These are phyloP conservation scores for Boletus pseudo-olivaceus DNA, from an alignment of 768 basidiomycete species.

Conservation along the genomic window DNA sequence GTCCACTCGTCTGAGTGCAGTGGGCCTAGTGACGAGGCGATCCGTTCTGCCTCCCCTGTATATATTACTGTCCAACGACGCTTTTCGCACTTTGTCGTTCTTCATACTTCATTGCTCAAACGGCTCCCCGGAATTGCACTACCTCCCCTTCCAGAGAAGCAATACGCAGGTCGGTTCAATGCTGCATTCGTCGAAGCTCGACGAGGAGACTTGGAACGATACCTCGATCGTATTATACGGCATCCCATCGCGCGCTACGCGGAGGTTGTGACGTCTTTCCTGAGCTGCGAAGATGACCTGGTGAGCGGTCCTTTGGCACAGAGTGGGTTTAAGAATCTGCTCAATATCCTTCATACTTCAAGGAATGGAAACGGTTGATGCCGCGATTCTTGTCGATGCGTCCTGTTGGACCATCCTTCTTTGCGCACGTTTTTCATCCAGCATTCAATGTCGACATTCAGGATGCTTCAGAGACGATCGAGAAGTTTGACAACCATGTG, in stretches of 20 bases:
- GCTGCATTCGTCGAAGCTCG: slow-evolving; percentile 81
- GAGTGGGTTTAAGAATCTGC: neutral
- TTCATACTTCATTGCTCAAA: slow-evolving; percentile 67
- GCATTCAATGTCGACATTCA: slow-evolving; percentile 78
- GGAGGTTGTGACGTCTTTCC: slow-evolving; percentile 76
- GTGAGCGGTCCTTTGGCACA: slow-evolving; percentile 42
- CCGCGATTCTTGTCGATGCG: slow-evolving; percentile 58
- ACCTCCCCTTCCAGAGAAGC: slow-evolving; percentile 82
- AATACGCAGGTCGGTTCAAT: slow-evolving; percentile 77
- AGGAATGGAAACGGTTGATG: slow-evolving; percentile 72
- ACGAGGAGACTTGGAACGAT: slow-evolving; percentile 77
- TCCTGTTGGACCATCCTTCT: slow-evolving; percentile 73
- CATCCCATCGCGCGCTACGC: slow-evolving; percentile 78
- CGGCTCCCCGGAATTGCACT: slow-evolving; percentile 74
- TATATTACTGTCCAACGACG: slow-evolving; percentile 75
- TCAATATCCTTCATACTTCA: slow-evolving; percentile 1
- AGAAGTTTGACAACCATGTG: slow-evolving; percentile 63
- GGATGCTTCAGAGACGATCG: slow-evolving; percentile 58
- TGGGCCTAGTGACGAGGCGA: slow-evolving; percentile 16
- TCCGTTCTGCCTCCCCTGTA: slow-evolving; percentile 36
- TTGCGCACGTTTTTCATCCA: slow-evolving; percentile 77
- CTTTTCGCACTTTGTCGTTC: slow-evolving; percentile 79
- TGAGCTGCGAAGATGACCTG: slow-evolving; percentile 70
- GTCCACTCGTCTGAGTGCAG: slow-evolving; percentile 16
- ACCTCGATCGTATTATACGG: slow-evolving; percentile 62